Base-by-base conservation (phyloP, 1,284 basidiomycete species). In the Exobasidium rhododendri region DNA sequence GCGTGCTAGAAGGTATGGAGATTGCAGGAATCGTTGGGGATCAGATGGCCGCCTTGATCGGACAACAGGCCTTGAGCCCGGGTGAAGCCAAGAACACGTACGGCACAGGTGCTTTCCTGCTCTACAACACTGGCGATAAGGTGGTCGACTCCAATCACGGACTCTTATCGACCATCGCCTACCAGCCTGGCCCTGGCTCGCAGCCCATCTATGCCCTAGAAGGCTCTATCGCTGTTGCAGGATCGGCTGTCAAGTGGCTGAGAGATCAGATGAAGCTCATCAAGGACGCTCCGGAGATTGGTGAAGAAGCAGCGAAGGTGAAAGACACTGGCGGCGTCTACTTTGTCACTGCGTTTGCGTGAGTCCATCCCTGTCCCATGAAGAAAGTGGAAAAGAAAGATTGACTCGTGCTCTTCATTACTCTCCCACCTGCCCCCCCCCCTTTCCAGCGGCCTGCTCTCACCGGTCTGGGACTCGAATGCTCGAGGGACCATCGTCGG, bases 21-120 rank as follows among this genome's bases (percentile, higher is more conserved):
- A 91, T 97, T 59, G 92, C 89, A 26, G 94, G 94, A 32, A 87
- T 97, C 55, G 87, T 94, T 13, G 94, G 94, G 30, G 94, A 98
- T 80, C 94, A 98, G 30, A 94, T 97, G 81, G 94, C 90, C 17
- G 94, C 94, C 10, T 83, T 98, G 24, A 87, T 97, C 55, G 94
- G 96, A 0, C 97, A 98, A 84, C 97, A 97, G 66, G 75, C 73
- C 53, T 67, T 77, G 35, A 51, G 52, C 31, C 69, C 71, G 20
- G 80, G 80, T 1, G 73, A 78, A 56, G 80, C 80, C 20, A 81
- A 81, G 64, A 78, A 81, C 66, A 81, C 80, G 22, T 80, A 81
- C 47, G 80, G 94, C 22, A 98, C 94, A 0, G 94, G 94, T 46
- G 91, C 92, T 28, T 98, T 98, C 84, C 83, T 97, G 66, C 83